phyloP scores from a whole-genome alignment of 2,329 filamentous ascomycete species.

The Fusarium concolor region DNA sequence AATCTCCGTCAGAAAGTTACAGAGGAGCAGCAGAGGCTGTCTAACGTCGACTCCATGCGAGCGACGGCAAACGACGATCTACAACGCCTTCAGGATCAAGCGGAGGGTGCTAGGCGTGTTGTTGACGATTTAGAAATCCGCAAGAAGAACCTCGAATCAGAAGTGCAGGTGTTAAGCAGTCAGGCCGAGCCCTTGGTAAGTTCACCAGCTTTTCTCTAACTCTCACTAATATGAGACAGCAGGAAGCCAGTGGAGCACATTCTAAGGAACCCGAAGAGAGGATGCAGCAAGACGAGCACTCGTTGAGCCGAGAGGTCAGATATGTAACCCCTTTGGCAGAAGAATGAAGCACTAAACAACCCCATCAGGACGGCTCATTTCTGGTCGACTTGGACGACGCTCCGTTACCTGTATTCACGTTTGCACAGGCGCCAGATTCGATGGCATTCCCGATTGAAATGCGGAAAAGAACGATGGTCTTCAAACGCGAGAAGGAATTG shows the following conservation, averaged over 20 bases:
- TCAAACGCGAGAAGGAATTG: neutral
- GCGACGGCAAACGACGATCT: neutral
- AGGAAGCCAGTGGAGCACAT: too few relatives aligned
- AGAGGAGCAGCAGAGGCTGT: neutral
- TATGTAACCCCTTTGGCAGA: neutral
- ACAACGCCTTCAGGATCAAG: neutral
- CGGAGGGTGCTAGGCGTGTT: neutral
- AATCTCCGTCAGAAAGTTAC: neutral
- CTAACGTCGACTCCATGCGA: neutral
- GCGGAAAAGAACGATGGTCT: neutral
- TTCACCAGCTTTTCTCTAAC: too few relatives aligned
- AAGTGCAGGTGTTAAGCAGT: neutral
- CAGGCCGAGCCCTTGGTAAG: too few relatives aligned
- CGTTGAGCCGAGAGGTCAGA: neutral
- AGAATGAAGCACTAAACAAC: neutral
- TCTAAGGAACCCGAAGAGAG: too few relatives aligned
- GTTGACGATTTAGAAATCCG: neutral
- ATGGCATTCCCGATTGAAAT: neutral
- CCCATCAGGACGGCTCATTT: neutral
- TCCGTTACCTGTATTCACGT: neutral
- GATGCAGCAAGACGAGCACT: too few relatives aligned
- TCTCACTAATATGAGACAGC: too few relatives aligned
- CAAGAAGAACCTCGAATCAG: neutral
- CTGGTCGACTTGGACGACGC: neutral
- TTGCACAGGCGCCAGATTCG: neutral